phyloP scores from a whole-genome alignment of 2,329 filamentous ascomycete genomes.

The Parastagonospora avenae region DNA sequence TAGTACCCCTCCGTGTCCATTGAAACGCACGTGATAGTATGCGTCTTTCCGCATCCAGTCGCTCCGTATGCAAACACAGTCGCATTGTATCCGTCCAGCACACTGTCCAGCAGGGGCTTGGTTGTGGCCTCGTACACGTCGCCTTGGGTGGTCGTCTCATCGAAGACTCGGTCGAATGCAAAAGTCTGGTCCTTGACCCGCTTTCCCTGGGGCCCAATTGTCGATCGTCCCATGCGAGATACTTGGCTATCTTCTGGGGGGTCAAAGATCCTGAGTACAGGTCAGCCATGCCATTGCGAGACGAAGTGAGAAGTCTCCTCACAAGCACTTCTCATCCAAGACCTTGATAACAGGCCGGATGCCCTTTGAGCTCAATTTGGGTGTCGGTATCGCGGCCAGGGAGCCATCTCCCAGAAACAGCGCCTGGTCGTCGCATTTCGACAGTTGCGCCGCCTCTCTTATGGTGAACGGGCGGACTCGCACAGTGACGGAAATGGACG shows the following conservation, averaged over 20 bases:
- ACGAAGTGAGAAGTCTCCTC: constrained; percentile 44
- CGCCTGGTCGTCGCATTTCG: constrained; percentile 78
- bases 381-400: constrained; percentile 81
- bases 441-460: constrained; percentile 90
- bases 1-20: background rate
- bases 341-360: constrained; percentile 94
- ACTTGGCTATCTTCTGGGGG: constrained; percentile 94
- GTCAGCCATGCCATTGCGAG: constrained; percentile 20
- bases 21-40: constrained; percentile 72
- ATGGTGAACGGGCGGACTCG: constrained; percentile 75
- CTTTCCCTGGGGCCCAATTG: constrained; percentile 75
- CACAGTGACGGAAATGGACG: constrained; percentile 59
- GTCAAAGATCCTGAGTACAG: constrained; percentile 78
- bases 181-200: constrained; percentile 98
- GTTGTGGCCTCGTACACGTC: constrained; percentile 97
- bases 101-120: constrained; percentile 85
- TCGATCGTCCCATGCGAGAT: constrained; percentile 81
- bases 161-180: constrained; percentile 94
- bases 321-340: constrained; percentile 95
- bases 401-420: constrained; percentile 97
- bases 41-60: constrained; percentile 97
- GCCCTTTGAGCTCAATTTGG: constrained; percentile 84
- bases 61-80: constrained; percentile 98
- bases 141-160: constrained; percentile 88
- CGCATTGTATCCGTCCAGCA: constrained; percentile 96